A percentile compares a stretch with the other conserved stretches of the same genome.
Evolutionary conservation across 2,329 filamentous ascomycete species (phyloP).

Genomic region (Neopestalotiopsis clavispora): DNA sequence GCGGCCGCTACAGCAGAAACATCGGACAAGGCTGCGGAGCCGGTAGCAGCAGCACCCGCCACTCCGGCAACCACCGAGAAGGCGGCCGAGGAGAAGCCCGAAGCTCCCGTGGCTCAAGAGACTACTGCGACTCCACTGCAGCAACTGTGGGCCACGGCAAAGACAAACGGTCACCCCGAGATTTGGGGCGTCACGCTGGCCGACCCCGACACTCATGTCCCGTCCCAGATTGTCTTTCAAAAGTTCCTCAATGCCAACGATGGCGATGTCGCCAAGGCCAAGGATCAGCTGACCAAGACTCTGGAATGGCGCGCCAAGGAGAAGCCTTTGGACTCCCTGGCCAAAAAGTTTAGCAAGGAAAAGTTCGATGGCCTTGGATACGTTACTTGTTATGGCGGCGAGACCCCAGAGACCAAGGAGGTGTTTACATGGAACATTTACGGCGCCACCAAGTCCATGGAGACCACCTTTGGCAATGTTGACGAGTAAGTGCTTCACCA

Average conservation of each 20-base stretch:
- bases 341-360: constrained; percentile 65
- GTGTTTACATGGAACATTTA: constrained; percentile 94
- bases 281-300: constrained; percentile 78
- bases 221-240: constrained; percentile 83
- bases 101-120: constrained; percentile 23
- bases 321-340: constrained; percentile 70
- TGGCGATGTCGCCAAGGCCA: constrained; percentile 73
- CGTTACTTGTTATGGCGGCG: constrained; percentile 67
- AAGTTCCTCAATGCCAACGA: constrained; percentile 94
- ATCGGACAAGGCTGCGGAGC: too few relatives aligned
- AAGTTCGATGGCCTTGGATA: constrained; percentile 84
- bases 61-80: constrained; percentile 13
- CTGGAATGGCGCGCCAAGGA: constrained; percentile 82
- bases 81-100: constrained; percentile 22
- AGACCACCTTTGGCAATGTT: constrained; percentile 80
- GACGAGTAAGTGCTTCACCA: constrained; percentile 68
- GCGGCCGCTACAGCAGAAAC: not conserved
- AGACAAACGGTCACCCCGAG: constrained; percentile 63
- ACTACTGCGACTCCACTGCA: constrained; percentile 32
- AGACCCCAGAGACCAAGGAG: constrained; percentile 51
- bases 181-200: constrained; percentile 84
- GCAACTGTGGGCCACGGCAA: constrained; percentile 35
- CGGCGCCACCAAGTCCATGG: constrained; percentile 81
- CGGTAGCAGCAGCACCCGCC: too few relatives aligned
- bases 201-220: constrained; percentile 60